A percentile compares a stretch with the other conserved stretches of the same genome.
Evolutionary conservation across 192 early-diverging fungal species (phyloP).

Genomic region (Coemansia sp.): DNA sequence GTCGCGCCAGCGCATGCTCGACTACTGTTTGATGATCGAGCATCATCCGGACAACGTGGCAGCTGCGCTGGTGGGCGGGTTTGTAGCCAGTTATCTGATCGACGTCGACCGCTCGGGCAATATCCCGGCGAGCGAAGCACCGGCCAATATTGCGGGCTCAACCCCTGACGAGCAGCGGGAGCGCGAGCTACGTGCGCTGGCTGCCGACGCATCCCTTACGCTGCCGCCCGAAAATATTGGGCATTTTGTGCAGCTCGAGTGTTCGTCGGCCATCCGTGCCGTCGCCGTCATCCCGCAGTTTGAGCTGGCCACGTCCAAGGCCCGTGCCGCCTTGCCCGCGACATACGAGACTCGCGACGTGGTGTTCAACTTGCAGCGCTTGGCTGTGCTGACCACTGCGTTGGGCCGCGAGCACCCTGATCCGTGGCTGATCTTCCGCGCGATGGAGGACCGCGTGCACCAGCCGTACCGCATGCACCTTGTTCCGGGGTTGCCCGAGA

Average conservation of each 20-base stretch:
- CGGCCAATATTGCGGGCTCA: not conserved
- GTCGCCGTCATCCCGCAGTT: slow-evolving; percentile 86
- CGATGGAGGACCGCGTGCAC: slow-evolving; percentile 97
- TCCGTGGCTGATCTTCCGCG: slow-evolving; percentile 78
- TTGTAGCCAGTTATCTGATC: slow-evolving; percentile 82
- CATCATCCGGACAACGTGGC: slow-evolving; percentile 98
- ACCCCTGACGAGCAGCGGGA: slow-evolving; percentile 15
- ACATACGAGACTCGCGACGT: slow-evolving; percentile 78
- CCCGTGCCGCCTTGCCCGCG: slow-evolving; percentile 80
- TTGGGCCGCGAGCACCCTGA: slow-evolving; percentile 71
- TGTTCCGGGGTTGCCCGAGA: slow-evolving; percentile 89
- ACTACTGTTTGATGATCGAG: slow-evolving; percentile 90
- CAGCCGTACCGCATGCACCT: slow-evolving; percentile 93
- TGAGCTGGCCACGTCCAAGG: slow-evolving; percentile 88
- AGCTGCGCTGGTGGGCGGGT: slow-evolving; percentile 91
- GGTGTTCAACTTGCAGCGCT: slow-evolving; percentile 90
- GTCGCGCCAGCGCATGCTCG: slow-evolving; percentile 76
- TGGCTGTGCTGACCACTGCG: slow-evolving; percentile 86
- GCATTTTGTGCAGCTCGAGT: slow-evolving; percentile 67
- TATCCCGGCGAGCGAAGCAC: slow-evolving; percentile 39
- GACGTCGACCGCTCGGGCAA: slow-evolving; percentile 49
- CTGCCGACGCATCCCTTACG: slow-evolving; percentile 12
- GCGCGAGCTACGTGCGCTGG: slow-evolving; percentile 23
- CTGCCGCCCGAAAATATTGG: slow-evolving; percentile 66
- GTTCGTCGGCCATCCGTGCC: slow-evolving; percentile 69